A percentile compares a stretch with the other conserved stretches of the same genome.
Evolutionary conservation across 768 basidiomycete species (phyloP).

Genomic region (Lactifluus hygrophoroides): DNA sequence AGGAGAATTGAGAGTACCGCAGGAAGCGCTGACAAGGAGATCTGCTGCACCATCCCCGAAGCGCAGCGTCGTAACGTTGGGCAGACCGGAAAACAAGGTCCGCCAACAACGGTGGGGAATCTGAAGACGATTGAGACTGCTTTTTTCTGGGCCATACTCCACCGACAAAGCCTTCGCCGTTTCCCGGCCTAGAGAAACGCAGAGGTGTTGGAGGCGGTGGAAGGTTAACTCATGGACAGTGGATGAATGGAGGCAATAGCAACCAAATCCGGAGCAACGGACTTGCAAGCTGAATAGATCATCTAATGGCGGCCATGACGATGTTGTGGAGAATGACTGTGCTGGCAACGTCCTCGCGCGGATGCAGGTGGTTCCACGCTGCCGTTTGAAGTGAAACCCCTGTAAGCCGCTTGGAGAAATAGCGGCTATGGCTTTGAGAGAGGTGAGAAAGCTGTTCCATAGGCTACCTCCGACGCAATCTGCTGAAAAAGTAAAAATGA

Average conservation of each 20-base stretch:
- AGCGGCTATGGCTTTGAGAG: neutral
- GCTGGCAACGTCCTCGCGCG: neutral
- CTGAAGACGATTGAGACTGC: neutral
- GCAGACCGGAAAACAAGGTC: neutral
- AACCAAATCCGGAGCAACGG: neutral
- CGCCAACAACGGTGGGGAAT: neutral
- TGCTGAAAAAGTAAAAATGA: neutral
- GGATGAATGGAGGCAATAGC: neutral
- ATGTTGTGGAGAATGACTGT: neutral
- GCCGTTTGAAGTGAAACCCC: neutral
- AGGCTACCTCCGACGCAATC: neutral
- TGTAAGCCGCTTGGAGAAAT: neutral
- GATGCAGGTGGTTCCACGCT: neutral
- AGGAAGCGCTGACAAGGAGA: constrained; percentile 5
- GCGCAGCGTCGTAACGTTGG: neutral
- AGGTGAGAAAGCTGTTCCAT: neutral
- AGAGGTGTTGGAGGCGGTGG: constrained; percentile 3
- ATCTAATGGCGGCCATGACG: neutral
- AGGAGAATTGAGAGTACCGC: neutral
- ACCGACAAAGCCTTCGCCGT: neutral
- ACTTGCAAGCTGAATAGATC: constrained; percentile 1
- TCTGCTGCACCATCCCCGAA: neutral
- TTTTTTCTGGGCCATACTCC: neutral
- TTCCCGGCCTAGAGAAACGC: neutral
- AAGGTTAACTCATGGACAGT: neutral